phyloP scores from a whole-genome alignment of 2,329 filamentous ascomycete species.

The Talaromyces funiculosus region DNA sequence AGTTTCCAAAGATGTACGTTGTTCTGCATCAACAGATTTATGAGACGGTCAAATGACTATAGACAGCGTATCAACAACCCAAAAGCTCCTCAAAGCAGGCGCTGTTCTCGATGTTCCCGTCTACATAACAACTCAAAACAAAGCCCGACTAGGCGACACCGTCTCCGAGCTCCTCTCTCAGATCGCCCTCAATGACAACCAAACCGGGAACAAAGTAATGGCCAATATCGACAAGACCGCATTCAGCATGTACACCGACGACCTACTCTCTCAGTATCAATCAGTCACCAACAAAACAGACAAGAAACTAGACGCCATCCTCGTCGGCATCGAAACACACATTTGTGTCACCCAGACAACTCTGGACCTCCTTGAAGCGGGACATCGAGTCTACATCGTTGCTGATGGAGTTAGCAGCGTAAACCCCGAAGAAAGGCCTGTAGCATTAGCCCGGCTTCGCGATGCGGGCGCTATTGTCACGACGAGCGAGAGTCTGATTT shows the following conservation, averaged over 20 bases:
- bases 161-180: conserved; percentile 62
- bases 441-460: conserved; percentile 72
- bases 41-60: not conserved
- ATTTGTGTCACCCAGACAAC: conserved; percentile 93
- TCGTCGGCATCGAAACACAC: conserved; percentile 89
- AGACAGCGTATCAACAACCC: conserved; percentile 58
- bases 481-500: conserved; percentile 82
- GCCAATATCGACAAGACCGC: conserved; percentile 73
- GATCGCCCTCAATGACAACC: conserved; percentile 24
- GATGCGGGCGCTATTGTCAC: conserved; percentile 73
- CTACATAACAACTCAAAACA: conserved; percentile 80
- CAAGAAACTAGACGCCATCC: conserved; percentile 55
- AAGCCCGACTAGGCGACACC: conserved; percentile 69
- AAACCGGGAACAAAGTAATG: conserved; percentile 28
- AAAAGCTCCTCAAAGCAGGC: conserved; percentile 62
- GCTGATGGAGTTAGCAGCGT: conserved; percentile 87
- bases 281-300: conserved; percentile 18
- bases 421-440: conserved; percentile 71
- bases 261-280: conserved; percentile 45
- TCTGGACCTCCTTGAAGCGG: conserved; percentile 67
- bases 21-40: not conserved
- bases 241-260: conserved; percentile 81
- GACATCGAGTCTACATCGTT: conserved; percentile 78
- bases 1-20: conserved; percentile 75
- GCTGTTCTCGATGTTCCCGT: conserved; percentile 59